A percentile compares a stretch with the other conserved stretches of the same genome.
Conservation (phyloP, 225 moss, liverwort and hornwort species). For the Physcomitrium patens region DNA sequence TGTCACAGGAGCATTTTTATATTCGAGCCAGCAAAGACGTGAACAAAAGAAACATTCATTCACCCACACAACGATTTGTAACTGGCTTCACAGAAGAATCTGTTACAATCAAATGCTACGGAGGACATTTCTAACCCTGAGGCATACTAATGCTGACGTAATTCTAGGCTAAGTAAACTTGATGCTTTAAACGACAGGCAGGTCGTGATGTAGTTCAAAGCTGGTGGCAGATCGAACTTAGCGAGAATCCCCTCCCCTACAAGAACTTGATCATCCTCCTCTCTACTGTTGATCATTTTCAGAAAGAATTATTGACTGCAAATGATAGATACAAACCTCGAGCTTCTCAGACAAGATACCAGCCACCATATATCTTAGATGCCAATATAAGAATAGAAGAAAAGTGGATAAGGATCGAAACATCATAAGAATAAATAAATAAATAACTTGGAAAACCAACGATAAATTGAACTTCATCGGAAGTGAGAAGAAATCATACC, state of each 20-base stretch:
- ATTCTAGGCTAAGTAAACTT: slow-evolving; percentile 61
- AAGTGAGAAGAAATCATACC: slow-evolving; percentile 42
- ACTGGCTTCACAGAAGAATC: too few relatives aligned
- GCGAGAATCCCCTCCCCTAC: slow-evolving; percentile 12
- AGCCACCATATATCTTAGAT: neutral
- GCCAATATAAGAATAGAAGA: too few relatives aligned
- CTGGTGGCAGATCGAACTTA: slow-evolving; percentile 27
- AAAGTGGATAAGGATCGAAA: too few relatives aligned
- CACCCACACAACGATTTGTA: too few relatives aligned
- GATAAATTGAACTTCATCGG: neutral
- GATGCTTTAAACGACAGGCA: slow-evolving; percentile 66
- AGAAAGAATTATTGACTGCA: slow-evolving; percentile 74
- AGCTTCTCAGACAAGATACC: too few relatives aligned
- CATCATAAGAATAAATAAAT: neutral
- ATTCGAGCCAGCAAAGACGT: too few relatives aligned
- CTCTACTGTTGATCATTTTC: slow-evolving; percentile 54
- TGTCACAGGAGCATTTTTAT: too few relatives aligned
- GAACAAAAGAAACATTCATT: too few relatives aligned
- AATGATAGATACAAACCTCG: neutral
- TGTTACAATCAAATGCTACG: neutral
- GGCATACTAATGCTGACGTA: slow-evolving; percentile 4
- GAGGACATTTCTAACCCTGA: neutral
- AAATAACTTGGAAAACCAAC: too few relatives aligned
- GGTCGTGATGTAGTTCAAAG: slow-evolving; percentile 48
- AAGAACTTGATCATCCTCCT: slow-evolving; percentile 27